These are phyloP conservation scores for Termitomyces sp. DNA, from an alignment of 768 basidiomycete genomes.

Conservation along the genomic window DNA sequence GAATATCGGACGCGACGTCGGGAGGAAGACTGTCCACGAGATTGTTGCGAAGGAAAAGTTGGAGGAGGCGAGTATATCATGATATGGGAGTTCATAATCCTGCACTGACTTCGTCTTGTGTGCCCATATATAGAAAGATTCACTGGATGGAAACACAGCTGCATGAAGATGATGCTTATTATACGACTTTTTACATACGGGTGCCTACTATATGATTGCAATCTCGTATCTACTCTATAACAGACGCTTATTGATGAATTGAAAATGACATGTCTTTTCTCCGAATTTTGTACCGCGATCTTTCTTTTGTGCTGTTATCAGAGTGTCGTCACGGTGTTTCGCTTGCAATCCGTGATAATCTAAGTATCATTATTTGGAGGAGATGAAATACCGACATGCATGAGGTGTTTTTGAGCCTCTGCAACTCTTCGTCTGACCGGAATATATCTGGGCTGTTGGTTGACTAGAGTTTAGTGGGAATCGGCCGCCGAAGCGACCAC, in stretches of 20 bases:
- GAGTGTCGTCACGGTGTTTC: too few species aligned
- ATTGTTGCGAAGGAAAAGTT: constrained; percentile 31
- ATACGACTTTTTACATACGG: background rate
- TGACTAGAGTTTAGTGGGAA: too few species aligned
- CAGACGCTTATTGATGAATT: background rate
- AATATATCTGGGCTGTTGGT: too few species aligned
- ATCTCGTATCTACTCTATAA: background rate
- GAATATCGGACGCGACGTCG: constrained; percentile 59
- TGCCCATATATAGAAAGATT: background rate
- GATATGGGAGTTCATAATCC: background rate
- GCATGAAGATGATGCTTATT: background rate
- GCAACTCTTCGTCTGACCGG: too few species aligned
- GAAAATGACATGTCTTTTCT: background rate
- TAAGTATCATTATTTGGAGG: too few species aligned
- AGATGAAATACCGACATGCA: too few species aligned
- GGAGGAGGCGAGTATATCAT: constrained; percentile 7
- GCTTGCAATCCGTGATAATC: too few species aligned
- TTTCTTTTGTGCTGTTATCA: too few species aligned
- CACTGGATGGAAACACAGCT: background rate
- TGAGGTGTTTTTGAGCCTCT: too few species aligned
- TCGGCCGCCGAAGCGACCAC: too few species aligned
- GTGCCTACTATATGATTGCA: background rate
- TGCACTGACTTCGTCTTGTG: background rate
- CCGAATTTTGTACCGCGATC: background rate
- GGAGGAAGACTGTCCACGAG: constrained; percentile 57